Conservation (phyloP, 352 stramenopile genomes). For the Ophiocytium majus region DNA sequence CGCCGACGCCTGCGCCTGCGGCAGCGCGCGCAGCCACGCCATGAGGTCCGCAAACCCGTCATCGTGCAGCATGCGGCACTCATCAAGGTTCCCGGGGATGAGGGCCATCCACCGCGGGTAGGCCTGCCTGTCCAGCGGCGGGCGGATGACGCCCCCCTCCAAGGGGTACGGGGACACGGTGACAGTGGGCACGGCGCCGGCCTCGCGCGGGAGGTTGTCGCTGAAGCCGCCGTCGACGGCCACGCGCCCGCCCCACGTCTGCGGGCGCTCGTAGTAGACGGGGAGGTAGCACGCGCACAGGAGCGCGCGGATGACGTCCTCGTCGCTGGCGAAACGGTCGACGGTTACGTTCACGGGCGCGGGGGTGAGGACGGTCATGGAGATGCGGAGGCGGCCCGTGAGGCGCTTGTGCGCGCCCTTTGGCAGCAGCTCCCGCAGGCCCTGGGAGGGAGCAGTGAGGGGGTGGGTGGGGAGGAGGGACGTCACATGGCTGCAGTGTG, state of each 20-base stretch:
- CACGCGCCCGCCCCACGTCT: neutral
- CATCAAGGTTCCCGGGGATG: constrained; percentile 3
- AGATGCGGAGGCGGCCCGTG: neutral
- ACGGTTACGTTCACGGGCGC: constrained; percentile 10
- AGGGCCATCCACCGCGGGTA: constrained; percentile 18
- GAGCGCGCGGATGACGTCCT: constrained; percentile 14
- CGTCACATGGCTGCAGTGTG: too few species aligned
- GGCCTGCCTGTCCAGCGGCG: neutral
- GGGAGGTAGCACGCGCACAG: constrained; percentile 21
- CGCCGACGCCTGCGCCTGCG: neutral
- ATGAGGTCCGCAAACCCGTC: constrained; percentile 23
- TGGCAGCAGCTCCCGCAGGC: constrained; percentile 21
- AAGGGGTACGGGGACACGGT: neutral
- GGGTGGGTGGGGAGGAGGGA: too few species aligned
- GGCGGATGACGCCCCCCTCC: neutral
- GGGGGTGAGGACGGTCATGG: constrained; percentile 19
- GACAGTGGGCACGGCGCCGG: neutral
- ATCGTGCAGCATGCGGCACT: constrained; percentile 23
- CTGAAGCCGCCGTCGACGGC: constrained; percentile 17
- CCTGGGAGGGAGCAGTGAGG: too few species aligned
- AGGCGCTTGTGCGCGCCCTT: neutral
- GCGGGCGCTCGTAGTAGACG: constrained; percentile 14
- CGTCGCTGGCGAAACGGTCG: constrained; percentile 1
- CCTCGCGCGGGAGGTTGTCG: constrained; percentile 4
- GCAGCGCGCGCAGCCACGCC: constrained; percentile 6